These are phyloP conservation scores for Arctostaphylos glauca DNA, from an alignment of 148 eudicot species.

Conservation along the genomic window DNA sequence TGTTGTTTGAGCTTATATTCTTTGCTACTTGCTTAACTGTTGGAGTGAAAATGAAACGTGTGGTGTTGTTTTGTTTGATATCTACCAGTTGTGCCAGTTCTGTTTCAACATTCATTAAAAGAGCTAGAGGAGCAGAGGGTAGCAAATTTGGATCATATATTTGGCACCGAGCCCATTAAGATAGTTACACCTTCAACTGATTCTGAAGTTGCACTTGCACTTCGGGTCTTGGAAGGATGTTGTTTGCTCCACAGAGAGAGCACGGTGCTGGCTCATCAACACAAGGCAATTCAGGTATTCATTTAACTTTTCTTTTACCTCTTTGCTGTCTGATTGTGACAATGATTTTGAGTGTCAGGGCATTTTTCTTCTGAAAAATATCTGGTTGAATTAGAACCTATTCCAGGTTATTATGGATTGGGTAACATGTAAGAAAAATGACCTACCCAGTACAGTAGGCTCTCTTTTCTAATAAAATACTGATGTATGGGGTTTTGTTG, in stretches of 20 bases:
- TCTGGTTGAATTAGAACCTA: neutral
- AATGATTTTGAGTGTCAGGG: neutral
- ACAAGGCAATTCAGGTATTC: conserved; percentile 74
- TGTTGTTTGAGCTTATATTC: neutral
- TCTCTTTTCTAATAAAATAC: too few species aligned
- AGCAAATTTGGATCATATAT: conserved; percentile 65
- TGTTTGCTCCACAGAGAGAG: conserved; percentile 82
- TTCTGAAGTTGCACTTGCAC: conserved; percentile 90
- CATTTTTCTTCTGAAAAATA: neutral
- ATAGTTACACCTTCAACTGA: conserved; percentile 75
- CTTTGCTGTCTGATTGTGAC: neutral
- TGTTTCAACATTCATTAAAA: conserved; percentile 76
- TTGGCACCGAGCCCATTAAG: conserved; percentile 79
- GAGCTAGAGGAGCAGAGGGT: conserved; percentile 82
- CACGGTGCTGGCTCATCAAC: conserved; percentile 73
- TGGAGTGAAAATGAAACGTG: conserved; percentile 1
- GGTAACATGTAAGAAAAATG: neutral
- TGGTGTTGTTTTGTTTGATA: neutral
- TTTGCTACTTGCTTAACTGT: neutral
- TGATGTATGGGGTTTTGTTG: too few species aligned
- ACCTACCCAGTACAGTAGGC: neutral
- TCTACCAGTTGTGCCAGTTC: conserved; percentile 79
- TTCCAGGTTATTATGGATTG: neutral
- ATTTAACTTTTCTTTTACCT: neutral
- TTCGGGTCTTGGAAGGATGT: conserved; percentile 94